Base-by-base conservation (phyloP, 2,329 filamentous ascomycete species). In the Thyridium curvatum region DNA sequence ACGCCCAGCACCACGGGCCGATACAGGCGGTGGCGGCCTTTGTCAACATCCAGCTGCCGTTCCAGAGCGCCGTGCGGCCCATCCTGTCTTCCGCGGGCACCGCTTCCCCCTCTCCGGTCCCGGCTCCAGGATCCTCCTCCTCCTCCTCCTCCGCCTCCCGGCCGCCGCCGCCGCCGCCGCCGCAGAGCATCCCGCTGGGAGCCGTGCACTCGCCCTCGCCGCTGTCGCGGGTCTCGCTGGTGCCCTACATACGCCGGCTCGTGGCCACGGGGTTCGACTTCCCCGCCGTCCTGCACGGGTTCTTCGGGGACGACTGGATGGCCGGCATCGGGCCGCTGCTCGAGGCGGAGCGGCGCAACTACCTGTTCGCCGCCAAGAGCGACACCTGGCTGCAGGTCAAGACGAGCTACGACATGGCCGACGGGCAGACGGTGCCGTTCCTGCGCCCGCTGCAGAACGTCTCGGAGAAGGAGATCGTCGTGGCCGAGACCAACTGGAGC, bases 231-330 rank as follows among this genome's bases (percentile, higher is more conserved):
- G 72, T 90, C 34, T 88, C 86, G 2, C 70, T 96, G 10, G 76
- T 93, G 4, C 91, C 93, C 1, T 98, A 94, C 59, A 82, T 97
- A 45, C 83, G 91, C 28, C 86, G 93, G 13, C 74, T 97, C 3
- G 81, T 97, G 34, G 87, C 87, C 13, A 97, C 91, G 0, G 91
- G 90, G 2, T 93, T 94, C 66, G 93, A 97, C 59, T 82, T 81
- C 31, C 81, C 85, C 0, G 81, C 81, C 1, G 82, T 97, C n/a
- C 68, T 98, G 43, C 87, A 95, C 55, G 89, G 89, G 10, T 95
- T 96, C 66, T 98, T 97, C 52, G 93, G 93, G n/a, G 86, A 96
- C 47, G 84, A 94, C 56, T 98, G 90, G 86, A 62, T 69, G 28
- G 69, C 75, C 15, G 93, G 93, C 2, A 74, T 97, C 35, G 85